Evolutionary conservation across 192 early-diverging fungal genomes (phyloP).

Genomic region (Gorgonomyces haynaldii): DNA sequence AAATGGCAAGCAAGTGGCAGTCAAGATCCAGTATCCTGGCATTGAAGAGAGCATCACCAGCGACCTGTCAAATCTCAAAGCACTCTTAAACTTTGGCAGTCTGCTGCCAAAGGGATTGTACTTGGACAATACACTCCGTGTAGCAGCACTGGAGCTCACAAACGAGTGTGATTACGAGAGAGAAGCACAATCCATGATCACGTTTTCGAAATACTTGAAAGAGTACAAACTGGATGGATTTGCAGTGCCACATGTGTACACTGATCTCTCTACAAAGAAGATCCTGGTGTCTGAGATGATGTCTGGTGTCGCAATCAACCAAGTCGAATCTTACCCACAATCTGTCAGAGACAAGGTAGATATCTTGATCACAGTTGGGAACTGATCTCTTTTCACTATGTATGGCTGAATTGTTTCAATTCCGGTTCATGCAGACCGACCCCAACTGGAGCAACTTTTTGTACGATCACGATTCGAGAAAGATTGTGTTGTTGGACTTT

Average conservation of each 20-base stretch:
- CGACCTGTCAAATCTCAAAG: conserved; percentile 73
- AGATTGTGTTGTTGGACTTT: conserved; percentile 86
- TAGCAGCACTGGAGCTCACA: conserved; percentile 74
- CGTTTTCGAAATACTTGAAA: conserved; percentile 55
- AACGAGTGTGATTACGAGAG: conserved; percentile 90
- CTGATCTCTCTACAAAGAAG: conserved; percentile 53
- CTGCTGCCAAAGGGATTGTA: conserved; percentile 89
- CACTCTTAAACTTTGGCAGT: conserved; percentile 66
- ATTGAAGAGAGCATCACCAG: conserved; percentile 77
- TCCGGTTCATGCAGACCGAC: conserved; percentile 97
- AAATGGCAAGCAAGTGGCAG: conserved; percentile 45
- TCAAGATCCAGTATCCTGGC: conserved; percentile 97
- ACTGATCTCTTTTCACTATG: conserved; percentile 66
- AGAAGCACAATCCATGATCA: conserved; percentile 66
- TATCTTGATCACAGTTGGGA: conserved; percentile 45
- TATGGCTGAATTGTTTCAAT: conserved; percentile 81
- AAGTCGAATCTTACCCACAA: conserved; percentile 47
- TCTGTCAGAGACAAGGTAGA: conserved; percentile 39
- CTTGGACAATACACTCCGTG: conserved; percentile 88
- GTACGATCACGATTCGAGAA: conserved; percentile 43
- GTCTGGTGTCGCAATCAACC: conserved; percentile 56
- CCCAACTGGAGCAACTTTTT: conserved; percentile 99
- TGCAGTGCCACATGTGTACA: conserved; percentile 60
- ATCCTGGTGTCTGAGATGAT: conserved; percentile 75
- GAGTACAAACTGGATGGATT: conserved; percentile 29